These are phyloP conservation scores for Rhizophagus prolifer DNA, from an alignment of 192 early-diverging fungal genomes.

Conservation along the genomic window DNA sequence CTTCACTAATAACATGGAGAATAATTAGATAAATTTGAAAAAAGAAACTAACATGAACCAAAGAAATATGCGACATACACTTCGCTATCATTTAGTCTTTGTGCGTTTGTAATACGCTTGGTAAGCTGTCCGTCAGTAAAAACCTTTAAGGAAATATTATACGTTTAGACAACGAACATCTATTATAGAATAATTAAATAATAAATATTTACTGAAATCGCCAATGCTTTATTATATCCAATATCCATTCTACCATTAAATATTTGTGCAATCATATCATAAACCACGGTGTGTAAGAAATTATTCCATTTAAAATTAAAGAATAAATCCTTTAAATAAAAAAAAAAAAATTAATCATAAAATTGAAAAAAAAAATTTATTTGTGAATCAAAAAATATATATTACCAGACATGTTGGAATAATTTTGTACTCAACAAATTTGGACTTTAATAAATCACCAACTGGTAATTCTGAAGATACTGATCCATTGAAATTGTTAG, in stretches of 20 bases:
- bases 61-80: constrained; percentile 49
- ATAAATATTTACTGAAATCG: constrained; percentile 26
- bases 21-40: not conserved
- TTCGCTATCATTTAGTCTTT: constrained; percentile 78
- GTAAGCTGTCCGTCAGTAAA: constrained; percentile 88
- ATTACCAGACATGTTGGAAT: constrained; percentile 57
- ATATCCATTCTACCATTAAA: constrained; percentile 86
- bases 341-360: not conserved
- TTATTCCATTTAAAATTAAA: constrained; percentile 98
- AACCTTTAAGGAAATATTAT: constrained; percentile 41
- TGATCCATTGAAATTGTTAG: constrained; percentile 30
- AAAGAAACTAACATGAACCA: not conserved
- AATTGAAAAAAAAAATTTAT: not conserved
- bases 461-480: constrained; percentile 48
- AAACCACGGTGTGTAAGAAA: constrained; percentile 97
- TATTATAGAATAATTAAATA: not conserved
- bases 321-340: constrained; percentile 67
- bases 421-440: constrained; percentile 64
- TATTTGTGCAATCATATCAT: constrained; percentile 98
- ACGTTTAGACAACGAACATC: not conserved
- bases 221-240: constrained; percentile 33
- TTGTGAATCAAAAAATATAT: not conserved
- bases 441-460: constrained; percentile 72
- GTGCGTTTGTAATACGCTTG: constrained; percentile 79
- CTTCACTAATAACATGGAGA: constrained; percentile 45